Base-by-base conservation (phyloP, 2,329 filamentous ascomycete species). In the Diaporthe helianthi region DNA sequence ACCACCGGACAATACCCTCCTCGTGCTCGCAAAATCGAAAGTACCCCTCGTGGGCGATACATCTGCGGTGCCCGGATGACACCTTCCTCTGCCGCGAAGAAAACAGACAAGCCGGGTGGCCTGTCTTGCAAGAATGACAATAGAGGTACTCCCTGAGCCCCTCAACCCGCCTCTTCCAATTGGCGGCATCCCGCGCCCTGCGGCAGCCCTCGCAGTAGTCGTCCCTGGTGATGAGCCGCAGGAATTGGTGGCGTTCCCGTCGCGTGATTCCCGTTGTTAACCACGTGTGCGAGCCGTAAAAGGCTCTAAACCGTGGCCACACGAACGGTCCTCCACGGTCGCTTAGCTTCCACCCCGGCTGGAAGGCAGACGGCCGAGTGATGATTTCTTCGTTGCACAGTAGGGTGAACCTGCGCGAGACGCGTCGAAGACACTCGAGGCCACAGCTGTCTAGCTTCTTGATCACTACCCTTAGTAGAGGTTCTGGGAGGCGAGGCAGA, bases 401-500 rank as follows among this genome's bases (percentile, higher is more conserved):
- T 3, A 13, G 22, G 2, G n/a, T 47, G 3, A 63, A 68, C 26
- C 10, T 44, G 26, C 66, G 46, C 2, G 66, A 36, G 24, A 44
- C 55, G 26, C 66, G 66, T 15, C 66, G 66, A 7, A 68, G 36
- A 19, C 66, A 68, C 47, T 64, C 66, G 31, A 68, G 17, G 2
- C 54, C 66, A n/a, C 19, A 19, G 17, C 47, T 46, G 26, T 68
- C 66, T n/a, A 68, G 55, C 15, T 46, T 36, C 17, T 64, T 33
- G 36, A 68, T 64, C 4, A 68, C 36, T n/a, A 3, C 22, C 8
- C 13, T 44, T 8, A 68, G 29, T 9, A 68, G 8, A 15, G 15
- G 6, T n/a, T 54, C 47, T 29, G 66, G 66, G 8, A 68, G 47
- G 46, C 55, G 55, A 38, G 38, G 36, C 5, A 68, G 22, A 1